These are phyloP conservation scores for Sphaerobolus stellatus DNA, from an alignment of 1,284 basidiomycete species.

Conservation along the genomic window DNA sequence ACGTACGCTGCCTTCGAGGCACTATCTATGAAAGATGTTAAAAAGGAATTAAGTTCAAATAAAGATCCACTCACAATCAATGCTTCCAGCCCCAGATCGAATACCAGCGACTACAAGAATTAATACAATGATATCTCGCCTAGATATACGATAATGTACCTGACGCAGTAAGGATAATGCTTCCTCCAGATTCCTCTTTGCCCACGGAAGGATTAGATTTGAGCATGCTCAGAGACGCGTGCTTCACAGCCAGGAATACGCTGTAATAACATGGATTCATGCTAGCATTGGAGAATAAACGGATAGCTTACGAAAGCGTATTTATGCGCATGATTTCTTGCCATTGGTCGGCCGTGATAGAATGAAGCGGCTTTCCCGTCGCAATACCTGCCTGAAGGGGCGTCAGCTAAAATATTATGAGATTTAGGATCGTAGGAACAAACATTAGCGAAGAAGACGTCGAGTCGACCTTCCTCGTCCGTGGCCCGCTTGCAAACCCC, in stretches of 20 bases:
- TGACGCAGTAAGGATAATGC: conserved; percentile 89
- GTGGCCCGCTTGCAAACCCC: conserved; percentile 71
- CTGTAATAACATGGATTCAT: conserved; percentile 41
- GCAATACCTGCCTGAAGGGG: conserved; percentile 63
- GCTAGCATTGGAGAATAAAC: too few species aligned
- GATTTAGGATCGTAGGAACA: conserved; percentile 22
- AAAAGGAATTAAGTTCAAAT: neutral
- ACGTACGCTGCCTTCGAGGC: conserved; percentile 88
- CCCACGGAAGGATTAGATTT: conserved; percentile 61
- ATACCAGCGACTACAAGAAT: conserved; percentile 71
- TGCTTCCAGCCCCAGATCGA: conserved; percentile 79
- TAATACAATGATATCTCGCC: neutral
- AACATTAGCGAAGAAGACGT: conserved; percentile 95
- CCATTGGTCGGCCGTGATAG: conserved; percentile 67
- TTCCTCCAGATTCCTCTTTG: conserved; percentile 71
- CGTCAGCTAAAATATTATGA: conserved; percentile 12
- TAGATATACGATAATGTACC: conserved; percentile 42
- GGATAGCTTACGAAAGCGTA: conserved; percentile 68
- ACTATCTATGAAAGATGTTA: conserved; percentile 55
- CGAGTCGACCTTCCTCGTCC: conserved; percentile 79
- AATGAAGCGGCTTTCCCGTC: conserved; percentile 44
- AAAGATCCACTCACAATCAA: conserved; percentile 66
- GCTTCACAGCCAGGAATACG: conserved; percentile 87
- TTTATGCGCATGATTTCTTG: conserved; percentile 82
- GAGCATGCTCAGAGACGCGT: conserved; percentile 81